Evolutionary conservation across 2,329 filamentous ascomycete genomes (phyloP).

Genomic region (Arthrobotrys musiformis): DNA sequence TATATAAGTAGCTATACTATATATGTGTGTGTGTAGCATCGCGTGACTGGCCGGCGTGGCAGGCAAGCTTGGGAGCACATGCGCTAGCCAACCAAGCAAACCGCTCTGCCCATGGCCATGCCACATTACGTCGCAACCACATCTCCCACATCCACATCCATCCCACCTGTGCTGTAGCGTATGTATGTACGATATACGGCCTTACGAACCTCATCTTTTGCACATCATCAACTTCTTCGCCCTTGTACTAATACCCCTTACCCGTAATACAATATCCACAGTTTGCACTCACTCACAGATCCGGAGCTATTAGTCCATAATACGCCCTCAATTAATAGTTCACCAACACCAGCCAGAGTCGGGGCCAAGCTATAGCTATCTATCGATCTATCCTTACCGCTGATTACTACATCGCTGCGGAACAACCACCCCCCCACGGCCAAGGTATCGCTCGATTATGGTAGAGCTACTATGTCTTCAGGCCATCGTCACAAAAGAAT

Average conservation of each 20-base stretch:
- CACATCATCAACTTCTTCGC: not conserved
- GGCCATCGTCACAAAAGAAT: constrained; percentile 35
- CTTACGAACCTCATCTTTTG: not conserved
- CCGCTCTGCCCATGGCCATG: constrained; percentile 1
- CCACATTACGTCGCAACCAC: constrained; percentile 23
- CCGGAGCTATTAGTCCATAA: not conserved
- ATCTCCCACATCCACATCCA: not conserved
- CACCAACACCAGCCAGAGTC: not conserved
- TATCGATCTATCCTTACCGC: not conserved
- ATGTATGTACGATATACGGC: not conserved
- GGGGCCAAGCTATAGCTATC: too few relatives aligned
- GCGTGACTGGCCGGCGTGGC: constrained; percentile 3
- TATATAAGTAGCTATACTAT: not conserved
- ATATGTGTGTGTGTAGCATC: constrained; percentile 1
- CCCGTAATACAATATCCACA: not conserved
- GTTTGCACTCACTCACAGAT: not conserved
- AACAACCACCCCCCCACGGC: not conserved
- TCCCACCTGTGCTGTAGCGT: not conserved
- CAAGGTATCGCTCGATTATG: constrained; percentile 20
- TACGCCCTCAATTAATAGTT: not conserved
- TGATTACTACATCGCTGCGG: not conserved
- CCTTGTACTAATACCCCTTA: not conserved
- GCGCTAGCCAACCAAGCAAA: constrained; percentile 17
- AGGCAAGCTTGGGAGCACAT: constrained; percentile 21
- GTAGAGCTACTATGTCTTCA: constrained; percentile 50